Evolutionary conservation across 176 grass and related monocot genomes (phyloP), one percentile per base, ranked within the genome.

Genomic region (Musa beccarii): DNA sequence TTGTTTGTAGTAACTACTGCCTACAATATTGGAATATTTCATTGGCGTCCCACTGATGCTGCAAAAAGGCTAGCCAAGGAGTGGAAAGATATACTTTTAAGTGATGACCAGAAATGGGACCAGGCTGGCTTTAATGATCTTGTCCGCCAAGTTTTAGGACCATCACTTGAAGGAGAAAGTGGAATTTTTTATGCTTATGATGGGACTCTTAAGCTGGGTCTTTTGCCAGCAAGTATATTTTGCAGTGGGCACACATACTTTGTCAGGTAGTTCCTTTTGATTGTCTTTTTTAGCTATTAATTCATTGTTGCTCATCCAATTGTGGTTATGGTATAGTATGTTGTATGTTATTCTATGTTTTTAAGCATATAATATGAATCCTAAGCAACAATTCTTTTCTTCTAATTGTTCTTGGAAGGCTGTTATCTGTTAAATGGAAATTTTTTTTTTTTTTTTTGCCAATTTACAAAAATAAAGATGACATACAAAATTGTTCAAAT

Each of bases 221-320:
- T 99, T 67, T 79, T 99, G 78, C 95, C 95, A 10, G 88, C 95
- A 74, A 99, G 90, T 86, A 94, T 99, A 89, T 99, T 99, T 79
- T 99, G 95, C 79, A 99, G 89, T 34, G 95, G 95, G 12, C 95
- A 99, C 80, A 99, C 90, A 61, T 99, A 91, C 72, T 99, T 99
- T 82, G 84, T 99, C 93, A 96, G 93, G 93, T 96, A 90, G 29
- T 55, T 74, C 19, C 76, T 59, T 16, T 21, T 52, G 21, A 12
- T 11, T 66, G 24, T 28, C 26, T 43, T 43, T 43, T 43, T 4
- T 43, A 43, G 34, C 23, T 28, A 11, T 8, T 26, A 24, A 24
- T 20, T 53, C 2, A 66, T 79, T 59, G 17, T 9, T 77, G 9
- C 21, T 20, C 20, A 52, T 77, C 16, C 59, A 64, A 7, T 13